Base-by-base conservation (phyloP, 495 filamentous ascomycete species). In the Cenococcum geophilum region DNA sequence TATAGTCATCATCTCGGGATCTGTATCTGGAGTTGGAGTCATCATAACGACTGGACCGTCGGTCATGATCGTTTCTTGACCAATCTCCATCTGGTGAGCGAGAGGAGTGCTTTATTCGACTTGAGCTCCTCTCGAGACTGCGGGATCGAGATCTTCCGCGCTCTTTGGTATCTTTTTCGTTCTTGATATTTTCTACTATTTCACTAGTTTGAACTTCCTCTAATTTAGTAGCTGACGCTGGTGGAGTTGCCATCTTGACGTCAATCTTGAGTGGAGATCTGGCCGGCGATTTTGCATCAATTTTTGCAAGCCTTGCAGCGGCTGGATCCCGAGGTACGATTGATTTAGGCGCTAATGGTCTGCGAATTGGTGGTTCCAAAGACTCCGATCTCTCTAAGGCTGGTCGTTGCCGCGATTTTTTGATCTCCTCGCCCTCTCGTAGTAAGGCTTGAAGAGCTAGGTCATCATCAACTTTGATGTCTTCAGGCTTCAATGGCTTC, bases 401-500 rank as follows among this genome's bases (percentile, higher is more conserved):
- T 4, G 80, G 80, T 60, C 82, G 80, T 60, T 79, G 77, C 25
- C 78, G 74, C 6, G 80, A 77, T 62, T 85, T 86, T 16, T 82
- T 83, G 14, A 81, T 74, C 55, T 83, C 79, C 63, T 84, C 77
- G 51, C 83, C 80, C 71, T 87, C 84, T 65, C 78, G 79, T 23
- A 85, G 62, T 3, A 86, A 75, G 42, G 78, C 64, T 58, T 82
- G 73, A 36, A 86, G 68, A 20, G 83, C 83, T 12, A 76, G 70
- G 60, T 82, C 80, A 59, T 85, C 82, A 37, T 85, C 68, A 16
- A 78, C 77, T 67, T 83, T 82, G 51, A 83, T 81, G 57, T 83
- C 79, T 18, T 81, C 77, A 42, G 72, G 70, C 35, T 68, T 68
- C 35, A 69, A 55, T 6, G 61, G 53, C 37, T 59, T 54, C 22